Evolutionary conservation across 148 eudicot species (phyloP).

Genomic region (Polygonum aviculare): DNA sequence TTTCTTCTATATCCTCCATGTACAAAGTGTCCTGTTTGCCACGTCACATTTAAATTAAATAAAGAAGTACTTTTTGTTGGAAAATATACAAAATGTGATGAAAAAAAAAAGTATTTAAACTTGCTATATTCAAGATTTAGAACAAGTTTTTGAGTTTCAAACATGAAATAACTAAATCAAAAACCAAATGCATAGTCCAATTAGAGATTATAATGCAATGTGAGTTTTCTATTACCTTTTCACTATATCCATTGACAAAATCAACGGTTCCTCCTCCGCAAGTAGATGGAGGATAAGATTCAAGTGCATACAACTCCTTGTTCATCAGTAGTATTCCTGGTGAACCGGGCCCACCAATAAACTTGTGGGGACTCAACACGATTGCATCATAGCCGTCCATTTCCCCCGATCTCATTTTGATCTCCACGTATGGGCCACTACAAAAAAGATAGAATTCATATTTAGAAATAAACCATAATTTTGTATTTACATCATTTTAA

Average conservation of each 20-base stretch:
- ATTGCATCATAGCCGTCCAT: constrained; percentile 40
- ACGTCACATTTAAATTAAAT: background rate
- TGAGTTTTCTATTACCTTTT: constrained; percentile 16
- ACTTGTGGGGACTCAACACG: constrained; percentile 41
- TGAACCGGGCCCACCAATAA: constrained; percentile 36
- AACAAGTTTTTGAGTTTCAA: too few species aligned
- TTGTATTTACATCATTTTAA: too few species aligned
- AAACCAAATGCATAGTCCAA: too few species aligned
- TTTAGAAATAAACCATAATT: too few species aligned
- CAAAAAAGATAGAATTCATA: background rate
- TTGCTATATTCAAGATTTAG: background rate
- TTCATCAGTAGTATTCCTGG: constrained; percentile 41
- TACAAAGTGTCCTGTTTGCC: constrained; percentile 28
- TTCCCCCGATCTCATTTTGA: constrained; percentile 37
- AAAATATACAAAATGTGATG: too few species aligned
- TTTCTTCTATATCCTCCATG: constrained; percentile 27
- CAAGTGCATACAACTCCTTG: constrained; percentile 25
- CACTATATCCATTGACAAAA: constrained; percentile 35
- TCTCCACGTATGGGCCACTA: constrained; percentile 45
- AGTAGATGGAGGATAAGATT: constrained; percentile 41
- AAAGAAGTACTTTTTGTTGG: background rate
- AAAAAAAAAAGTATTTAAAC: too few species aligned
- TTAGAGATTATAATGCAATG: too few species aligned
- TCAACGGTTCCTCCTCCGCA: constrained; percentile 56
- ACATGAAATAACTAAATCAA: too few species aligned